These are phyloP conservation scores for Microcos paniculata DNA, from an alignment of 345 rosid genomes.

Conservation along the genomic window DNA sequence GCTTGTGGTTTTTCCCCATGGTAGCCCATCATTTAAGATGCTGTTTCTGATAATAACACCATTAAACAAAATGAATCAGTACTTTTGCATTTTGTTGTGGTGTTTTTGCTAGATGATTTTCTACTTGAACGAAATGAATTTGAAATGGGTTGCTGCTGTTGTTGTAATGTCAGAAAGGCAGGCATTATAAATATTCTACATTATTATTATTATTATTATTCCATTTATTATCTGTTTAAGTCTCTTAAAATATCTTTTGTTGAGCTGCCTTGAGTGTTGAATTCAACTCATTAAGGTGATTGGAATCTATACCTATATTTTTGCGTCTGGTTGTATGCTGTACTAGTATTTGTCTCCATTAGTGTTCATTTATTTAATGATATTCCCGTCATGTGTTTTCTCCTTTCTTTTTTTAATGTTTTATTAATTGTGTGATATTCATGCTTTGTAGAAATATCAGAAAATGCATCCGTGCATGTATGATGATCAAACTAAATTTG, in stretches of 20 bases:
- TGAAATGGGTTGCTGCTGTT: neutral
- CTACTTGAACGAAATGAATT: neutral
- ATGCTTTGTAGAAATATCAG: conserved; percentile 53
- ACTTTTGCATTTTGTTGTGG: too few species aligned
- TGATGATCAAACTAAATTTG: conserved; percentile 59
- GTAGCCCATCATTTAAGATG: too few species aligned
- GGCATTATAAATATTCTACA: neutral
- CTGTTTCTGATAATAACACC: too few species aligned
- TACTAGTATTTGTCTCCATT: neutral
- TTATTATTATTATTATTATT: neutral
- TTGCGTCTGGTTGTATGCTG: neutral
- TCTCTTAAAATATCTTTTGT: neutral
- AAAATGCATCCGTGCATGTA: conserved; percentile 80
- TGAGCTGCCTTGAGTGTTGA: conserved; percentile 5
- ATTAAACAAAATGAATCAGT: too few species aligned
- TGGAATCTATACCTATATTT: neutral
- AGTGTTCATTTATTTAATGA: too few species aligned
- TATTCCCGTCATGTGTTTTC: neutral
- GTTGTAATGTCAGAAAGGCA: neutral
- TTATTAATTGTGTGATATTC: conserved; percentile 13
- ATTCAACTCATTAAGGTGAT: neutral
- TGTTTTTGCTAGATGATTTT: too few species aligned
- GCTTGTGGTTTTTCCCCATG: too few species aligned
- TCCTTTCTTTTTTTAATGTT: conserved; percentile 3
- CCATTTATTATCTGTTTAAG: neutral